Evolutionary conservation across 805 yeast genomes (phyloP).

Genomic region (Wickerhamiella parazyma): DNA sequence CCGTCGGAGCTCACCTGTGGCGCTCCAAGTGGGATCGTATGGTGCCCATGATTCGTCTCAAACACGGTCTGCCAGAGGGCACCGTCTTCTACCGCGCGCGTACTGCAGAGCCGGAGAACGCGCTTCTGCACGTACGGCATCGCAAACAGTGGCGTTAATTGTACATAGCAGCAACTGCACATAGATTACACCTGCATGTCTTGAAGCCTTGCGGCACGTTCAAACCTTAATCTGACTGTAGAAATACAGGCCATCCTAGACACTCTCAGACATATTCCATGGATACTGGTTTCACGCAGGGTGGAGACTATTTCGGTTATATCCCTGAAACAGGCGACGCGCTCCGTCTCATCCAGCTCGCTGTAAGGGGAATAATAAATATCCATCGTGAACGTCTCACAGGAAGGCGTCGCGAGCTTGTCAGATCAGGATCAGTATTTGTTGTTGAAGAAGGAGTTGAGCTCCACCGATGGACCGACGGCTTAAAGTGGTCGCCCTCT

Average conservation of each 20-base stretch:
- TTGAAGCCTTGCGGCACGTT: neutral
- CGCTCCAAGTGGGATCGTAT: conserved; percentile 66
- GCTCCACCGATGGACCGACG: conserved; percentile 84
- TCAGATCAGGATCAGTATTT: conserved; percentile 65
- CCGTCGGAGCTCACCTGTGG: conserved; percentile 90
- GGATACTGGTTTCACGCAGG: neutral
- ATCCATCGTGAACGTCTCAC: conserved; percentile 55
- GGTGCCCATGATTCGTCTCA: conserved; percentile 54
- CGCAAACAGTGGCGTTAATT: conserved; percentile 16
- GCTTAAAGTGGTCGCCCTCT: conserved; percentile 84
- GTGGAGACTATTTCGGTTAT: neutral
- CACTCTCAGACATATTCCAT: neutral
- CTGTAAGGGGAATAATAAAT: neutral
- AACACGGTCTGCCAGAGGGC: conserved; percentile 64
- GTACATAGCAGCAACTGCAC: conserved; percentile 1
- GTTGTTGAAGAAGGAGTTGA: conserved; percentile 69
- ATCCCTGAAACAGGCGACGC: neutral
- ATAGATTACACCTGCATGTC: neutral
- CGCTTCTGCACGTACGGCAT: conserved; percentile 19
- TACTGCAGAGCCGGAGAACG: conserved; percentile 20
- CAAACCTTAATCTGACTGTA: neutral
- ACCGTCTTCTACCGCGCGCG: conserved; percentile 37
- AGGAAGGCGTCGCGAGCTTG: conserved; percentile 60
- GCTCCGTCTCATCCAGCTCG: neutral
- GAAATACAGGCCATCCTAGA: neutral